Evolutionary conservation across 805 yeast genomes (phyloP), one percentile per base, ranked within the genome.

Genomic region (Ogataea trehalophila): DNA sequence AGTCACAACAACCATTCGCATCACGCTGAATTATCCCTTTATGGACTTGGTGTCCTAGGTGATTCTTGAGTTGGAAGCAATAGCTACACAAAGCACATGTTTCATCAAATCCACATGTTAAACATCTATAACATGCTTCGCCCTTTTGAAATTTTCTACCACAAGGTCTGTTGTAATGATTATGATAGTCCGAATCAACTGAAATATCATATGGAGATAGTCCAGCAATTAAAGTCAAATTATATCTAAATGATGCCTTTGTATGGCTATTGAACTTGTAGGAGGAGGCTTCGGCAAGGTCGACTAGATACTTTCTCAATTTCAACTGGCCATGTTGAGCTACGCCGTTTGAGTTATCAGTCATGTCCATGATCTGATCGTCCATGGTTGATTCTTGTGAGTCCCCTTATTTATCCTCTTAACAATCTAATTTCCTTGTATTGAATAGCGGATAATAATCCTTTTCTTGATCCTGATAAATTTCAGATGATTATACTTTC

Each of bases 1-100:
- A 88, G 59, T 88, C 96, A 62, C 95, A 86, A 17, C 84, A 85
- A 0, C 94, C 94, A 36, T 91, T 79, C 49, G 74, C 85, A 50
- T 80, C 85, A 44, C 87, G 71, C 39, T 78, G 79, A 48, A 84
- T 77, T 6, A 86, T 79, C 37, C 79, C 72, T 16, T 81, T 76
- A 47, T 82, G 78, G 8, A 86, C 82, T 41, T 80, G 77, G 63
- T 91, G 98, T 40, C 81, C 92, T 34, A 61, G 60, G 65, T 91
- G 98, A 46, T 76, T 73, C 4, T 78, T 80, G 2, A 81, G 79
- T 43, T 82, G 79, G 66, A 73, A 91, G 62, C 98, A 91, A 49
- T 75, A 70, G 11, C 82, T 75, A 62, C 98, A 91, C 9, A 91
- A 67, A 0, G 91, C 95, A 64, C 95, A 85, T 0, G 92, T 82